phyloP scores from a whole-genome alignment of 2,329 filamentous ascomycete genomes.

The Apiospora malaysiana region DNA sequence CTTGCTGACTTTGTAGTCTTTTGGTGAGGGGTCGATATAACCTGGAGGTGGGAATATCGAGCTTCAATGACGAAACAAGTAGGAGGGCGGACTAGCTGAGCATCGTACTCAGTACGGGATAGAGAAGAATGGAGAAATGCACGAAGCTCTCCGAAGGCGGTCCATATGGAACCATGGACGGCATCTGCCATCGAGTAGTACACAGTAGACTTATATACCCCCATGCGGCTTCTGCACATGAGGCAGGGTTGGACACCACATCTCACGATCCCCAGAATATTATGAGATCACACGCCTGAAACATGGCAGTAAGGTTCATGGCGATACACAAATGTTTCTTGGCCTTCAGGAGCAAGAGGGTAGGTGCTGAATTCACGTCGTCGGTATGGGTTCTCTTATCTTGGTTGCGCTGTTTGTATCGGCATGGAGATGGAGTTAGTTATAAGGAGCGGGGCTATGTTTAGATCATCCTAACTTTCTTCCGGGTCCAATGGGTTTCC shows the following conservation, averaged over 20 bases:
- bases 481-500: neutral
- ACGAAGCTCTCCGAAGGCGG: neutral
- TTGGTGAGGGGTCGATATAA: neutral
- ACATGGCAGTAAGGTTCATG: neutral
- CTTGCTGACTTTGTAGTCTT: neutral
- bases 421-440: neutral
- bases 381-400: neutral
- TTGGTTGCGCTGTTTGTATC: neutral
- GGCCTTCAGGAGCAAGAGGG: neutral
- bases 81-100: neutral
- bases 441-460: slow-evolving; percentile 2
- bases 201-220: neutral
- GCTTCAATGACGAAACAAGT: neutral
- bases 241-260: neutral
- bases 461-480: neutral
- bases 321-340: neutral
- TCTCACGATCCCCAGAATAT: neutral
- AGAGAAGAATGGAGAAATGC: neutral
- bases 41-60: neutral
- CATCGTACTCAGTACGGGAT: neutral
- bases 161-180: neutral
- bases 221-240: neutral
- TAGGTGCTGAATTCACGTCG: neutral
- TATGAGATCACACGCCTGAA: neutral
- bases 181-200: neutral